phyloP scores from a whole-genome alignment of 768 basidiomycete genomes.

The Rhodocollybia butyracea region DNA sequence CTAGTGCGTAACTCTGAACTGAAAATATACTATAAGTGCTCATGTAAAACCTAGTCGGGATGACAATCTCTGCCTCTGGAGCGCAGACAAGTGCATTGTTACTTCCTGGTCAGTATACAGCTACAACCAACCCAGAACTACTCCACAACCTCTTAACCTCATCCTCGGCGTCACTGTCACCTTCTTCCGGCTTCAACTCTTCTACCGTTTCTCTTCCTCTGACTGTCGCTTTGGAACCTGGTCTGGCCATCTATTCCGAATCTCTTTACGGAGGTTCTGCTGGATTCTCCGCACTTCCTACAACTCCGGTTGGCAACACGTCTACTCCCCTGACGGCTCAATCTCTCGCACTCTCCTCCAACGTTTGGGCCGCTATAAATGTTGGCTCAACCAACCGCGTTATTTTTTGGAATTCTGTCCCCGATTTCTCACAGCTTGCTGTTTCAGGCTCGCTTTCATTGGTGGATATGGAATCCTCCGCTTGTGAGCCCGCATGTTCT shows the following conservation, averaged over 20 bases:
- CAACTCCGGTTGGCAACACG: constrained; percentile 40
- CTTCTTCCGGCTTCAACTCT: constrained; percentile 65
- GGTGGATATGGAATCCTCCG: constrained; percentile 67
- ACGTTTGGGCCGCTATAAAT: constrained; percentile 65
- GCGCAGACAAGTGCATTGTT: constrained; percentile 53
- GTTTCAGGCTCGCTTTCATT: constrained; percentile 51
- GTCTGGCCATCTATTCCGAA: constrained; percentile 62
- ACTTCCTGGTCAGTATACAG: constrained; percentile 75
- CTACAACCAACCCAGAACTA: constrained; percentile 67
- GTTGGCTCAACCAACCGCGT: constrained; percentile 55
- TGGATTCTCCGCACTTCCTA: constrained; percentile 56
- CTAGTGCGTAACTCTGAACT: constrained; percentile 37
- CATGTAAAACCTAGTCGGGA: constrained; percentile 53
- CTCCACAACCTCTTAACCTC: constrained; percentile 67
- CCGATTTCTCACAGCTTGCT: constrained; percentile 71
- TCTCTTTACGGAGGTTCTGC: constrained; percentile 64
- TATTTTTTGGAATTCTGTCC: constrained; percentile 76
- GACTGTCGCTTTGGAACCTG: constrained; percentile 61
- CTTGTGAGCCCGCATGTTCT: constrained; percentile 76
- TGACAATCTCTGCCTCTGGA: constrained; percentile 55
- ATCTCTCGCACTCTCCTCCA: constrained; percentile 67
- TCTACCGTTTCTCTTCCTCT: constrained; percentile 62
- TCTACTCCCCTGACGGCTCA: constrained; percentile 49
- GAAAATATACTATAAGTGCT: background rate
- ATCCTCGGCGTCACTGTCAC: constrained; percentile 53